Conservation (phyloP, 2,329 filamentous ascomycete genomes). For the Pseudogymnoascus sp. region DNA sequence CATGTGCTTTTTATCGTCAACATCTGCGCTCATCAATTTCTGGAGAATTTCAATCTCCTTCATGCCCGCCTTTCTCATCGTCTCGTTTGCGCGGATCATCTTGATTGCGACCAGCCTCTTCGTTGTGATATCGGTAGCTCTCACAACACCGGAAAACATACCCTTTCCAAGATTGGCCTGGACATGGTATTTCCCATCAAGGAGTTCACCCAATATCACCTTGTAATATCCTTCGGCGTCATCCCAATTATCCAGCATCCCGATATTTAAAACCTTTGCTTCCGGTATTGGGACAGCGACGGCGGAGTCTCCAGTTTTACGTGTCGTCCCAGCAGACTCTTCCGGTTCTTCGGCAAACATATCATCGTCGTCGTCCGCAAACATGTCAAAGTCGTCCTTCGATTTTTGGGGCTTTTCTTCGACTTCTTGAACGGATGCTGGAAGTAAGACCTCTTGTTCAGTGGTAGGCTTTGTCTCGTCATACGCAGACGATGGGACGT, state of each 20-base stretch:
- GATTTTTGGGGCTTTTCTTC: constrained; percentile 32
- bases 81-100: constrained; percentile 94
- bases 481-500: constrained; percentile 45
- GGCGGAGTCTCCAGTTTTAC: constrained; percentile 37
- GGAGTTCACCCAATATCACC: constrained; percentile 80
- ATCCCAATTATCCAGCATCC: constrained; percentile 85
- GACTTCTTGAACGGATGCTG: constrained; percentile 24
- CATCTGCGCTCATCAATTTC: constrained; percentile 76
- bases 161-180: constrained; percentile 82
- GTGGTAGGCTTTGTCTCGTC: constrained; percentile 47
- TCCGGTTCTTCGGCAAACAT: constrained; percentile 50
- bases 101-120: constrained; percentile 86
- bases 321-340: constrained; percentile 29
- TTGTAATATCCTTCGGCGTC: constrained; percentile 96
- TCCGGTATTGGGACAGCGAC: constrained; percentile 36
- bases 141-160: constrained; percentile 94
- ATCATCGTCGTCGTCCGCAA: constrained; percentile 68
- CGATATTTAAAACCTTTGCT: constrained; percentile 55
- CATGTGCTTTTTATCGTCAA: constrained; percentile 83
- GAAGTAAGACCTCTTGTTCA: constrained; percentile 42
- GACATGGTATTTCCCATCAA: constrained; percentile 84
- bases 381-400: constrained; percentile 75
- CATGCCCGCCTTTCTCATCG: constrained; percentile 82
- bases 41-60: constrained; percentile 92
- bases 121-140: constrained; percentile 68